Evolutionary conservation across 148 eudicot species (phyloP).

Genomic region (Polygonum aviculare): DNA sequence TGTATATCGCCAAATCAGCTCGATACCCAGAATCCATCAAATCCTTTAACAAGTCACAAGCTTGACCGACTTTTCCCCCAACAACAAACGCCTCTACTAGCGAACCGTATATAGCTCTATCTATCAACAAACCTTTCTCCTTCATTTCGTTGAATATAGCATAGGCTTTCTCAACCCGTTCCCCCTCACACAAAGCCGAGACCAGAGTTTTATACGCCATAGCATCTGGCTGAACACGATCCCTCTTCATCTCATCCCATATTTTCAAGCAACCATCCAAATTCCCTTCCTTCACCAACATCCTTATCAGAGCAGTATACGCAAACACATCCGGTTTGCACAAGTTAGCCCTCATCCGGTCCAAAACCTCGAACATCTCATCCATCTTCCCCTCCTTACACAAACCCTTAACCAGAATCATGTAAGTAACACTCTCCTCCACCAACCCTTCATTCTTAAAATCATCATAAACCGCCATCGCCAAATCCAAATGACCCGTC

Average conservation of each 20-base stretch:
- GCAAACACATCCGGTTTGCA: conserved; percentile 95
- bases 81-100: conserved; percentile 71
- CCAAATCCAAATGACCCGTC: conserved; percentile 67
- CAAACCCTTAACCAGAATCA: conserved; percentile 83
- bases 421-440: conserved; percentile 74
- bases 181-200: conserved; percentile 61
- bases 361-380: conserved; percentile 54
- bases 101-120: conserved; percentile 69
- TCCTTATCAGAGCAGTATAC: conserved; percentile 70
- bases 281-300: conserved; percentile 57
- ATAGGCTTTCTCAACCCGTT: conserved; percentile 48
- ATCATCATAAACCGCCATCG: conserved; percentile 74
- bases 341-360: conserved; percentile 47
- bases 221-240: conserved; percentile 64
- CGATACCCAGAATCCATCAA: conserved; percentile 77
- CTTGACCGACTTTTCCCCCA: conserved; percentile 63
- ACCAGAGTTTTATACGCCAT: conserved; percentile 81
- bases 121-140: conserved; percentile 57
- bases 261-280: conserved; percentile 77
- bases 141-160: conserved; percentile 75
- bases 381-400: conserved; percentile 59
- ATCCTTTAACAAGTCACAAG: conserved; percentile 74
- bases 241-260: conserved; percentile 83
- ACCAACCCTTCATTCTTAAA: conserved; percentile 61
- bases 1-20: conserved; percentile 79